Evolutionary conservation across 306 rosid species (phyloP), one percentile per base, ranked within the genome.

Genomic region (Amphicarpaea edgeworthii): DNA sequence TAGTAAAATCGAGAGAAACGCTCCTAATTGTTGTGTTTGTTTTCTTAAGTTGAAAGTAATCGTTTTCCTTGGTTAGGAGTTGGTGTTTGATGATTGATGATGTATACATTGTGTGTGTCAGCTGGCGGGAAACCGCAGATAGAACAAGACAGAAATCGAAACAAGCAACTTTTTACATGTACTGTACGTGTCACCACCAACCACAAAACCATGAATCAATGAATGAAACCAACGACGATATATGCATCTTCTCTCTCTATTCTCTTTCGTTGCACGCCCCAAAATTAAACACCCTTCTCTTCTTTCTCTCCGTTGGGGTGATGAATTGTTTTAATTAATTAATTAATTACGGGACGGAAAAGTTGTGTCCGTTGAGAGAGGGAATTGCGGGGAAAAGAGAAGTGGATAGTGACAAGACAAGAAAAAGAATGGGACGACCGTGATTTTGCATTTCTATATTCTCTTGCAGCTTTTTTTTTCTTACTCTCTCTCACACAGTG

Each of bases 361-460:
- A 1, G n/a, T 49, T 74, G 3, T 40, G 42, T 75, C 80, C 68
- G 79, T 74, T 81, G 68, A 47, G 77, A 69, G 91, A 87, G 96
- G 15, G 86, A 88, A 84, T 88, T 90, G 88, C 91, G 96, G 96
- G 79, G 63, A 75, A 92, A 90, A 90, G 94, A 81, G 64, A 17
- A 51, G 60, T 75, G 61, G 98, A 93, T 81, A 40, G 79, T 85
- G 97, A 93, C 93, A 86, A 51, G 85, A 86, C 96, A 41, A 85
- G 81, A 69, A 72, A 87, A 89, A 78, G 85, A 76, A 87, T 83
- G 88, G 85, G 90, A 71, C 79, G 90, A 89, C 92, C 90, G 86
- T 87, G 95, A 85, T 91, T 91, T 93, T 88, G 90, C 90, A 89
- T 84, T 86, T 89, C 91, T 63, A 87, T 88, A 86, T 93, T 88